Percentiles rank a stretch among this genome's conserved stretches.
Evolutionary conservation across 495 filamentous ascomycete species (phyloP).

Genomic region (Penicillium chermesinum): DNA sequence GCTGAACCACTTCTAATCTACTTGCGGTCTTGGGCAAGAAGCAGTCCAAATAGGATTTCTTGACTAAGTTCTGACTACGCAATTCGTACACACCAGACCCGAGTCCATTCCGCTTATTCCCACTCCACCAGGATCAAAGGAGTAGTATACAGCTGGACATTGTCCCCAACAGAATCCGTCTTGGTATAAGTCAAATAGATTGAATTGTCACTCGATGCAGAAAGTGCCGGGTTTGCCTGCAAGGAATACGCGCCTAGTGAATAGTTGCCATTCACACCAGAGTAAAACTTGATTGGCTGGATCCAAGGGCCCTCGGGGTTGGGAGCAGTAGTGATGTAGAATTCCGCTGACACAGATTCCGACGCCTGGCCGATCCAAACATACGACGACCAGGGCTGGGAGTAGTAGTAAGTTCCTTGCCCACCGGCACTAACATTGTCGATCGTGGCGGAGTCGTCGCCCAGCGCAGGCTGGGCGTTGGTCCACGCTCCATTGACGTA

Average conservation of each 20-base stretch:
- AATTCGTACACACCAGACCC: no score
- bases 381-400: conserved; percentile 17
- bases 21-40: neutral
- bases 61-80: no score
- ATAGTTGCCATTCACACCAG: conserved; percentile 13
- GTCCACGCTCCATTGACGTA: conserved; percentile 22
- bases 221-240: conserved; percentile 23
- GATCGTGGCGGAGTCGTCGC: conserved; percentile 13
- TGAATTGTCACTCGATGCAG: conserved; percentile 12
- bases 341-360: conserved; percentile 19
- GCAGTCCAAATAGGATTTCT: neutral
- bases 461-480: conserved; percentile 10
- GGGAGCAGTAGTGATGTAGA: conserved; percentile 29
- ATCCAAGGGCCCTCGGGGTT: conserved; percentile 27
- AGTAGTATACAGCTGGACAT: conserved; percentile 15
- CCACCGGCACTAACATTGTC: conserved; percentile 22
- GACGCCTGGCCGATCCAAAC: conserved; percentile 29
- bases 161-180: conserved; percentile 10
- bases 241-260: conserved; percentile 17
- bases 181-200: conserved; percentile 28
- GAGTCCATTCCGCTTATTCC: conserved; percentile 1
- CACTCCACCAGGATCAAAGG: conserved; percentile 18
- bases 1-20: no score
- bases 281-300: conserved; percentile 19
- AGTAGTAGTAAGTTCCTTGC: conserved; percentile 32